Evolutionary conservation across 192 early-diverging fungal genomes (phyloP).

Genomic region (Mortierella claussenii): DNA sequence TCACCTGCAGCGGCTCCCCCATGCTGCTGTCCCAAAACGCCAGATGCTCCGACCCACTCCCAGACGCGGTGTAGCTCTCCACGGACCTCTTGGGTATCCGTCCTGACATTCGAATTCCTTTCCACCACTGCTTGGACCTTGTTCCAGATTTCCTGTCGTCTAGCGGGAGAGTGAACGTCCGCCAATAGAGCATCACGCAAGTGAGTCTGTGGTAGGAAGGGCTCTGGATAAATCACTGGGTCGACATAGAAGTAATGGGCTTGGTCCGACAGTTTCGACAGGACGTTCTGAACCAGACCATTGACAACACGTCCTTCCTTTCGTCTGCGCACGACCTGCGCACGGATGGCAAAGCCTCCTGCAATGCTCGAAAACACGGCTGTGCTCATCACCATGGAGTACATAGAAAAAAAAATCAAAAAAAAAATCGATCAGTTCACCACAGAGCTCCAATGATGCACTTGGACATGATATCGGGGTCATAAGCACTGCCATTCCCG

Average conservation of each 20-base stretch:
- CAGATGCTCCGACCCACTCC: constrained; percentile 71
- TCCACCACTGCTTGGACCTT: constrained; percentile 67
- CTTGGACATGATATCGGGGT: no score
- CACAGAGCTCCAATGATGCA: no score
- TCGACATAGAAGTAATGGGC: constrained; percentile 69
- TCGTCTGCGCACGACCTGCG: constrained; percentile 13
- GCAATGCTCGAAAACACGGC: constrained; percentile 2
- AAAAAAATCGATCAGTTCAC: neutral
- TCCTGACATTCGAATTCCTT: constrained; percentile 71
- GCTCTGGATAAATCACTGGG: constrained; percentile 67
- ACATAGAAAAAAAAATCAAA: neutral
- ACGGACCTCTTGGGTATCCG: constrained; percentile 63
- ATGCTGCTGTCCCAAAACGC: constrained; percentile 15
- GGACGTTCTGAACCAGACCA: constrained; percentile 40
- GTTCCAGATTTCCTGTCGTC: constrained; percentile 67
- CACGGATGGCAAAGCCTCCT: constrained; percentile 10
- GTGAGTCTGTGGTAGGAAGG: constrained; percentile 52
- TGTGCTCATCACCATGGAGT: neutral
- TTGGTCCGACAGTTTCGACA: constrained; percentile 52
- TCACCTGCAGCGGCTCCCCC: neutral
- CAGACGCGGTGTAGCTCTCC: constrained; percentile 73
- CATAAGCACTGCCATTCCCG: no score
- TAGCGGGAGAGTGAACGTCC: constrained; percentile 44
- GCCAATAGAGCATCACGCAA: constrained; percentile 70
- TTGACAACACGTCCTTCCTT: constrained; percentile 29